Conservation (phyloP, 768 basidiomycete genomes). For the Collybia sordida region DNA sequence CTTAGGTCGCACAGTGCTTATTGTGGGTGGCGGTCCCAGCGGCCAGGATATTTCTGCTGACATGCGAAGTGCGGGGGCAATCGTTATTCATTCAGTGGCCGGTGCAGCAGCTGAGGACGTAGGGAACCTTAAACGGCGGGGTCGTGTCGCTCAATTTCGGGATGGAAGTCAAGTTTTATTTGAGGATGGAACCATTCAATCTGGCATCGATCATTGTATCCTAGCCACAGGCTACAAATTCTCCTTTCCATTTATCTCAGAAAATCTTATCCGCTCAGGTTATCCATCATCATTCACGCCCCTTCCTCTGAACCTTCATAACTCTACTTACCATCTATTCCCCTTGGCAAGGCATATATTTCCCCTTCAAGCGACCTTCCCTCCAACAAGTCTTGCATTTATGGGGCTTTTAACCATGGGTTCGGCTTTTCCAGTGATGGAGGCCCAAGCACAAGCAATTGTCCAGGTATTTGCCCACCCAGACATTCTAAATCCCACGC, state of each 20-base stretch:
- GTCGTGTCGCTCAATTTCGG: constrained; percentile 41
- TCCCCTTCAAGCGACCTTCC: constrained; percentile 51
- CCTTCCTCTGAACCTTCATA: constrained; percentile 51
- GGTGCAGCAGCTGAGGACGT: constrained; percentile 29
- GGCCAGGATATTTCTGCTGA: constrained; percentile 68
- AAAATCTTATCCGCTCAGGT: constrained; percentile 24
- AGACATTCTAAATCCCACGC: constrained; percentile 41
- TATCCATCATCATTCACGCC: constrained; percentile 48
- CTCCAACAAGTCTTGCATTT: constrained; percentile 58
- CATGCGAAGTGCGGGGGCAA: constrained; percentile 40
- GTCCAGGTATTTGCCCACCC: constrained; percentile 56
- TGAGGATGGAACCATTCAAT: constrained; percentile 56
- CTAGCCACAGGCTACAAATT: constrained; percentile 77
- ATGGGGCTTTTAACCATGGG: constrained; percentile 59
- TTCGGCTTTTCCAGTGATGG: constrained; percentile 73
- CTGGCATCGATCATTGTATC: constrained; percentile 59
- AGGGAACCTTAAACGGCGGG: constrained; percentile 38
- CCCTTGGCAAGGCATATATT: constrained; percentile 75
- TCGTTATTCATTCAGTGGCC: constrained; percentile 57
- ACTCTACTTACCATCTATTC: constrained; percentile 65
- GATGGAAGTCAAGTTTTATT: constrained; percentile 48
- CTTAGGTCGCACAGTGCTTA: constrained; percentile 42
- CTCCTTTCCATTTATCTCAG: constrained; percentile 59
- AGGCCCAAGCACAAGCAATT: constrained; percentile 72
- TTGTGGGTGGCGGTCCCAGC: constrained; percentile 60